A percentile compares a stretch with the other conserved stretches of the same genome.
phyloP scores from a whole-genome alignment of 2,329 filamentous ascomycete species.

The Zopfia rhizophila region DNA sequence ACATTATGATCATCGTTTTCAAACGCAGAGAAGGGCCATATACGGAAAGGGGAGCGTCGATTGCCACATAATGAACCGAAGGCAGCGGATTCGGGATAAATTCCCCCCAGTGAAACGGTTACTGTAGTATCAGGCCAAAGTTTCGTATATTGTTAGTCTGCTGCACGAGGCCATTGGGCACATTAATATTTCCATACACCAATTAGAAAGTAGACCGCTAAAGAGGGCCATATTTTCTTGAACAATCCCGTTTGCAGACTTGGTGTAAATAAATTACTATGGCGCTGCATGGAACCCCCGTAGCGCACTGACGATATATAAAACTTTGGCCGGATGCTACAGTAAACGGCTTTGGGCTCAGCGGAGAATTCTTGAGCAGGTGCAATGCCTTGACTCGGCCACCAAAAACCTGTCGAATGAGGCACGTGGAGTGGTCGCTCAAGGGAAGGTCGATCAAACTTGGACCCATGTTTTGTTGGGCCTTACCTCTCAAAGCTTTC shows the following conservation, averaged over 20 bases:
- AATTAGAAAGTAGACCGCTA: no score
- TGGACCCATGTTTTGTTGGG: slow-evolving; percentile 21
- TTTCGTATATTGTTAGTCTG: no score
- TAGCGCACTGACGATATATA: no score
- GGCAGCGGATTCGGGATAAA: slow-evolving; percentile 23
- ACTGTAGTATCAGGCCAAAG: no score
- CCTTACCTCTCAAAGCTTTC: background rate
- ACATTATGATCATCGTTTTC: slow-evolving; percentile 33
- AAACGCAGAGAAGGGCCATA: slow-evolving; percentile 24
- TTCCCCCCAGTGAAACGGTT: slow-evolving; percentile 23
- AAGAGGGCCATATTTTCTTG: no score
- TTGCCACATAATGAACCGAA: slow-evolving; percentile 30
- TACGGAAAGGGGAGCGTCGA: slow-evolving; percentile 24
- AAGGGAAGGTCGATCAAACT: slow-evolving; percentile 34
- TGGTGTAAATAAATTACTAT: no score
- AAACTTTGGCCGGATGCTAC: no score
- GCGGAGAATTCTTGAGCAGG: slow-evolving; percentile 10
- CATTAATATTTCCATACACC: no score
- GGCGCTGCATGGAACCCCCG: no score
- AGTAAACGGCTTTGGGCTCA: slow-evolving; percentile 11
- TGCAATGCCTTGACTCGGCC: slow-evolving; percentile 25
- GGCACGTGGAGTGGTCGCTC: slow-evolving; percentile 22
- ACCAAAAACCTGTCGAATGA: slow-evolving; percentile 19
- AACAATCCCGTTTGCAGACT: no score
- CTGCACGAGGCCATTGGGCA: no score